Base-by-base conservation (phyloP, 495 filamentous ascomycete genomes). In the Neurospora africana region DNA sequence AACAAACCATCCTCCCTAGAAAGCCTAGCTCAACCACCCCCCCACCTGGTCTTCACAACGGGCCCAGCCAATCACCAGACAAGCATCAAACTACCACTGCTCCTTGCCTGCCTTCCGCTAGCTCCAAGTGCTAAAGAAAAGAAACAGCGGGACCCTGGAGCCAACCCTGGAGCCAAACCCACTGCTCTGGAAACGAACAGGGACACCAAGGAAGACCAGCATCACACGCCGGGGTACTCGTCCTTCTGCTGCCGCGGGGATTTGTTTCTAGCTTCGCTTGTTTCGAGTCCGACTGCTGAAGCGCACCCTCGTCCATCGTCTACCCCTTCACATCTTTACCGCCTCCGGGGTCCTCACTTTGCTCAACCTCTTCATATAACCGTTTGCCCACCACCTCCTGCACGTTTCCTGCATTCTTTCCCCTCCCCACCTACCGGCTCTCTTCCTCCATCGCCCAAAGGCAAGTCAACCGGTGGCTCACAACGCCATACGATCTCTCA, bases 401-500 rank as follows among this genome's bases (percentile, higher is more conserved):
- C 76, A 77, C 68, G 70, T 75, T 72, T 74, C 69, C 70, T 74
- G 71, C 74, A 61, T 74, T 77, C 75, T 76, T 72, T 68, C 77
- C 76, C 75, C 75, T 79, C 33, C 73, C 76, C 76, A 76, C 78
- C 78, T 82, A 78, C 78, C 79, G 79, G 78, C 76, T 58, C 76
- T 76, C 74, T 74, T 76, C 73, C 72, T 80, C 73, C 76, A 76
- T 70, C 44, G 71, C 72, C 68, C 68, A 58, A 39, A 72, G 74
- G 72, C 76, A 79, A 80, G 81, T 78, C 80, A 78, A 83, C 82
- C 81, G 78, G 73, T 72, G 75, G 72, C 70, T 73, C 73, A 67
- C 71, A 74, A 73, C 75, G 77, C 81, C 79, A 72, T 70, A 37
- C 44, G 78, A 84, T 81, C 82, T 82, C 80, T 81, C 84, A 77